Evolutionary conservation across 352 stramenopile species (phyloP), one percentile per base, ranked within the genome.

Genomic region (Pythium myriotylum): DNA sequence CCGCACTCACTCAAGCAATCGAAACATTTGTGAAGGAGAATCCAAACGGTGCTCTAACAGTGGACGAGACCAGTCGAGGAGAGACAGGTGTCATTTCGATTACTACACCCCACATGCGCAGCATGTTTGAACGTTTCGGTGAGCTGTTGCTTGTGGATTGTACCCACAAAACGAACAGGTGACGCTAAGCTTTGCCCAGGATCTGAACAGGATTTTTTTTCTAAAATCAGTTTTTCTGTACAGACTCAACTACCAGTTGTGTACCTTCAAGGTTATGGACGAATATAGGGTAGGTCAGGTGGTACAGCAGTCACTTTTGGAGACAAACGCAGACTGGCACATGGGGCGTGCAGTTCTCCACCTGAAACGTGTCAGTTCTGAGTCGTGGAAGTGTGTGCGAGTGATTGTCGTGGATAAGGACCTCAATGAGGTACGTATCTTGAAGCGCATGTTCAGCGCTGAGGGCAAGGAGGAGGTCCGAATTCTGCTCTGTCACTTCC

Each of bases 381-480:
- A 48, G 7, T 48, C 41, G 8, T 48, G 17, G 17, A 48, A 50
- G 14, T n/a, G 23, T 1, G 8, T 52, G 9, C 49, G 41, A 3
- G 50, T 67, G 10, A 51, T 67, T 16, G 35, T 60, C 1, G 49
- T 60, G 20, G 50, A 67, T 33, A 67, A 67, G 42, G 59, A 67
- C n/a, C 4, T 60, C 13, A 53, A 65, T 16, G 40, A 65, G 50
- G 50, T 67, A 7, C 20, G 50, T 20, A 50, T 60, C 4, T 40
- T 54, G 5, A 10, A 35, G 19, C 3, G 8, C 0, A 24, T 4
- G 10, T 62, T 62, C 29, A 23, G 19, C 10, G n/a, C n/a, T n/a
- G n/a, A n/a, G n/a, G n/a, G n/a, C n/a, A n/a, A n/a, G n/a, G 29
- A 35, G 5, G 19, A 39, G 3, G 54, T 32, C 6, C 26, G 19